phyloP scores from a whole-genome alignment of 345 rosid species.

The Carallia brachiata region DNA sequence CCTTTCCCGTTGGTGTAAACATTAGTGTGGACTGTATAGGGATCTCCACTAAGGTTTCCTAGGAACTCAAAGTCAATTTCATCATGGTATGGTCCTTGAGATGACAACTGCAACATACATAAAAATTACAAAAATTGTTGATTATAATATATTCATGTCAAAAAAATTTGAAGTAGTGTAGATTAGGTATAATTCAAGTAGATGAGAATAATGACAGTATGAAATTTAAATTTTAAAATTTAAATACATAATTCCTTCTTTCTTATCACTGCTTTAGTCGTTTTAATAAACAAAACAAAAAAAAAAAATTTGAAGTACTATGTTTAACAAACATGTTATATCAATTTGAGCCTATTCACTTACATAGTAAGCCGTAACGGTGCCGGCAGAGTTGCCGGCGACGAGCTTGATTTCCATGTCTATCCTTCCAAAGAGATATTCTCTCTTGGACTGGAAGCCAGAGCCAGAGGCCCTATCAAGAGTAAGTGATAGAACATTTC shows the following conservation, averaged over 20 bases:
- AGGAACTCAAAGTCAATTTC: constrained; percentile 27
- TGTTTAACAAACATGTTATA: neutral
- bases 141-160: neutral
- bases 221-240: no score
- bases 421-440: constrained; percentile 20
- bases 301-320: no score
- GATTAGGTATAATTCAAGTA: no score
- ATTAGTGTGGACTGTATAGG: constrained; percentile 23
- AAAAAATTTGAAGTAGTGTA: no score
- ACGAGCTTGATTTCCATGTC: constrained; percentile 27
- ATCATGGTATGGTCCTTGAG: constrained; percentile 24
- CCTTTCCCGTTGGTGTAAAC: constrained; percentile 18
- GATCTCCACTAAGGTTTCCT: constrained; percentile 26
- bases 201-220: no score
- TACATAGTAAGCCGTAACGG: constrained; percentile 25
- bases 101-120: constrained; percentile 19
- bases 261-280: no score
- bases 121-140: neutral
- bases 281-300: no score
- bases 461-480: constrained; percentile 26
- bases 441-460: constrained; percentile 23
- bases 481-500: constrained; percentile 9
- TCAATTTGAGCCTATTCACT: neutral
- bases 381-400: constrained; percentile 22
- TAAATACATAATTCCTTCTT: no score